A percentile compares a stretch with the other conserved stretches of the same genome.
phyloP scores from a whole-genome alignment of 2,329 filamentous ascomycete genomes.

The Massarina eburnea region DNA sequence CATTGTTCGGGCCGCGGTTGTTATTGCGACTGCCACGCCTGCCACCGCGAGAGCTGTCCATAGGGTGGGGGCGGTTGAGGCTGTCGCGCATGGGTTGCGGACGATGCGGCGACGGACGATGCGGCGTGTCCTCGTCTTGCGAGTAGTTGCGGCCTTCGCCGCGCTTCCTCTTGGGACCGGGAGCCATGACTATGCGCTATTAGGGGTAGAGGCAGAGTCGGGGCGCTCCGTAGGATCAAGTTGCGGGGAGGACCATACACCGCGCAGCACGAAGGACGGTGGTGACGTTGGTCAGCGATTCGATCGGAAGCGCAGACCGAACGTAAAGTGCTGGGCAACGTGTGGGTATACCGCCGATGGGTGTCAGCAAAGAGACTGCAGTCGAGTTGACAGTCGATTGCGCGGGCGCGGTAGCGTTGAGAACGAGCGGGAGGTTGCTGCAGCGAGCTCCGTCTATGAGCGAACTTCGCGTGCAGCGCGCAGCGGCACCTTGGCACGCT shows the following conservation, averaged over 20 bases:
- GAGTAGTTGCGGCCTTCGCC: slow-evolving; percentile 47
- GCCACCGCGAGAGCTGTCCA: slow-evolving; percentile 31
- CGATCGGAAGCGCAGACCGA: background rate
- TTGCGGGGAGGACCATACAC: slow-evolving; percentile 32
- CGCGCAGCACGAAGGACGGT: slow-evolving; percentile 9
- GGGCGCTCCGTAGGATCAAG: slow-evolving; percentile 20
- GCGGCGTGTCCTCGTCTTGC: slow-evolving; percentile 44
- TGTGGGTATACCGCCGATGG: slow-evolving; percentile 8
- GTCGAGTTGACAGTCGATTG: slow-evolving; percentile 10
- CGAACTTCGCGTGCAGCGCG: slow-evolving; percentile 9
- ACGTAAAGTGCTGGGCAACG: background rate
- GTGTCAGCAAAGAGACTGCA: slow-evolving; percentile 11
- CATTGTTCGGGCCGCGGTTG: slow-evolving; percentile 31
- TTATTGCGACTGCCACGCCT: slow-evolving; percentile 31
- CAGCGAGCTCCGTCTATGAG: slow-evolving; percentile 6
- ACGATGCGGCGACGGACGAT: slow-evolving; percentile 53
- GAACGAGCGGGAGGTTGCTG: slow-evolving; percentile 10
- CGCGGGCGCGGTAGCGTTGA: slow-evolving; percentile 19
- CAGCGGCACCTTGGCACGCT: slow-evolving; percentile 9
- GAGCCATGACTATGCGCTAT: slow-evolving; percentile 51
- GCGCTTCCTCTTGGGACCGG: slow-evolving; percentile 60
- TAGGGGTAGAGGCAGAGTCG: slow-evolving; percentile 28
- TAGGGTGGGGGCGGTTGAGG: slow-evolving; percentile 43
- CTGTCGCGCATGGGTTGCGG: slow-evolving; percentile 53
- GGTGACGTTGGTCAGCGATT: background rate